phyloP scores from a whole-genome alignment of 306 rosid species.

The Medicago arabica region DNA sequence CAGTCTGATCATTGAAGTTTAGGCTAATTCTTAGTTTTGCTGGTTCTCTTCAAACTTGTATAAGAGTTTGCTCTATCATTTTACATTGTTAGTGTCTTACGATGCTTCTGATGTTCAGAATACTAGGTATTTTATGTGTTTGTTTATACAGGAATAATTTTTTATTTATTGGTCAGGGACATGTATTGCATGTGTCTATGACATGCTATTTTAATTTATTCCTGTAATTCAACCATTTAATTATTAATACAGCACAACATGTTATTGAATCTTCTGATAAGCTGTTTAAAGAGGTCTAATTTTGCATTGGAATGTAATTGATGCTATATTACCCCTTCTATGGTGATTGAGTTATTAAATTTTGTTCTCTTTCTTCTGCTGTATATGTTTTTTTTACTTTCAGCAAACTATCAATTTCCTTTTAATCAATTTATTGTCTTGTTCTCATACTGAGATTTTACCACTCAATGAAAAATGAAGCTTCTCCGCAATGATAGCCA shows the following conservation, averaged over 20 bases:
- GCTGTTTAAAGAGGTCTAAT: slow-evolving; percentile 9
- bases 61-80: slow-evolving; percentile 33
- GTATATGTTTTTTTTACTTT: background rate
- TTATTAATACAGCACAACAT: slow-evolving; percentile 11
- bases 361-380: background rate
- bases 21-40: slow-evolving; percentile 32
- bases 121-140: slow-evolving; percentile 31
- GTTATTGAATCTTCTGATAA: background rate
- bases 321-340: background rate
- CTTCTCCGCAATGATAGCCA: slow-evolving; percentile 74
- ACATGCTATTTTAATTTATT: slow-evolving; percentile 41
- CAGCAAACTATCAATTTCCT: slow-evolving; percentile 4
- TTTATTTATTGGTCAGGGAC: slow-evolving; percentile 31
- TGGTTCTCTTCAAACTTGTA: slow-evolving; percentile 33
- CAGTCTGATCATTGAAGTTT: slow-evolving; percentile 31
- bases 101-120: slow-evolving; percentile 13
- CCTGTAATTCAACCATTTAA: slow-evolving; percentile 41
- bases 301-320: slow-evolving; percentile 18
- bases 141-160: slow-evolving; percentile 40
- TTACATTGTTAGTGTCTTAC: background rate
- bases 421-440: background rate
- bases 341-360: background rate
- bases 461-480: slow-evolving; percentile 66
- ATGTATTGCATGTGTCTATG: slow-evolving; percentile 38
- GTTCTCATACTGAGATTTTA: too few species aligned